phyloP scores from a whole-genome alignment of 768 basidiomycete genomes.

The Termitomyces sp. region DNA sequence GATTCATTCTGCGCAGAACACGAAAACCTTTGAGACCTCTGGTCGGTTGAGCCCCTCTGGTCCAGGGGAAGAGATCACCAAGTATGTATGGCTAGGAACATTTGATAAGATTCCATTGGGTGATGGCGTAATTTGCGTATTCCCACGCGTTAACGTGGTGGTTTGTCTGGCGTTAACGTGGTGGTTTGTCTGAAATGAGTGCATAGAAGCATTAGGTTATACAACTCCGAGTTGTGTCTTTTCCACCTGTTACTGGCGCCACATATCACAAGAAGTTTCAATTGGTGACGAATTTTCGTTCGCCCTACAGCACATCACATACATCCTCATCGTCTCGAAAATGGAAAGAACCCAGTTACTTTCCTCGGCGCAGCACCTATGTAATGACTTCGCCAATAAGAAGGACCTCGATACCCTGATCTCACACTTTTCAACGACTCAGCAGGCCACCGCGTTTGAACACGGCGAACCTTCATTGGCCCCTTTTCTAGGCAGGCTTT shows the following conservation, averaged over 20 bases:
- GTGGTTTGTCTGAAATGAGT: too few species aligned
- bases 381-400: slow-evolving; percentile 44
- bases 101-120: too few species aligned
- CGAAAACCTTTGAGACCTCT: slow-evolving; percentile 2
- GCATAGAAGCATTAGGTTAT: too few species aligned
- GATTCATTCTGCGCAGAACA: slow-evolving; percentile 10
- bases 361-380: slow-evolving; percentile 40
- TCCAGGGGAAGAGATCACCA: too few species aligned
- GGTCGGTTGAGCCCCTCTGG: too few species aligned
- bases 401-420: slow-evolving; percentile 36
- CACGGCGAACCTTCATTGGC: slow-evolving; percentile 49
- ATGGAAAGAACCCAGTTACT: slow-evolving; percentile 24
- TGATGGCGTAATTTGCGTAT: too few species aligned
- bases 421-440: slow-evolving; percentile 42
- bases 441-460: slow-evolving; percentile 41
- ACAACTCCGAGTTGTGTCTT: too few species aligned
- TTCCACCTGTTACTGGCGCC: too few species aligned
- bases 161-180: too few species aligned
- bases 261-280: neutral
- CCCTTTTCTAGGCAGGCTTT: slow-evolving; percentile 53
- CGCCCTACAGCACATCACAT: neutral
- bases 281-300: neutral
- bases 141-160: too few species aligned
- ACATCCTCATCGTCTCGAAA: neutral
- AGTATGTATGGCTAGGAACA: too few species aligned